A percentile compares a stretch with the other conserved stretches of the same genome.
phyloP scores from a whole-genome alignment of 768 basidiomycete species.

The Sporobolomyces pararoseus region DNA sequence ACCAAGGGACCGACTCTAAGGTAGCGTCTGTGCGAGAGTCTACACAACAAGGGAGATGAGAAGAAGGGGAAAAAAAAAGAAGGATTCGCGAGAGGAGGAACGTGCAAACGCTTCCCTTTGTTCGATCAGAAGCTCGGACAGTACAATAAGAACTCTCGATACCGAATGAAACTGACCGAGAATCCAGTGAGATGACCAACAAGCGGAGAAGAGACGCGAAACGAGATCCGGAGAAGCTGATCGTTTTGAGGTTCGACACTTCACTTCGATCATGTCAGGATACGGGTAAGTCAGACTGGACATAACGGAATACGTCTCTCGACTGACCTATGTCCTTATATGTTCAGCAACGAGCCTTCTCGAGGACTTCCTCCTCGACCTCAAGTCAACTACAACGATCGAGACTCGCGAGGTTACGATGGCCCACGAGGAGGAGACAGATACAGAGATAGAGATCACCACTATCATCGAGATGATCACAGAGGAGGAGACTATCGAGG shows the following conservation, averaged over 20 bases:
- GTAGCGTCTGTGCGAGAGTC: too few relatives aligned
- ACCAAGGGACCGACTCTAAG: too few relatives aligned
- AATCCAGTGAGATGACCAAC: too few relatives aligned
- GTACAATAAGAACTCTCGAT: too few relatives aligned
- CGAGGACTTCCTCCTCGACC: slow-evolving; percentile 16
- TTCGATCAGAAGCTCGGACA: too few relatives aligned
- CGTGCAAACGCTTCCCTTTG: too few relatives aligned
- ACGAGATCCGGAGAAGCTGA: not conserved
- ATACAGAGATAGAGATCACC: not conserved
- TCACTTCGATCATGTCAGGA: not conserved
- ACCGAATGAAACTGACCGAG: too few relatives aligned
- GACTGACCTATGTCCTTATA: too few relatives aligned
- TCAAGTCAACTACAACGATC: slow-evolving; percentile 9
- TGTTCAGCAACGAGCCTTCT: slow-evolving; percentile 8
- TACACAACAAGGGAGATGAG: too few relatives aligned
- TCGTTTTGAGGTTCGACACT: not conserved
- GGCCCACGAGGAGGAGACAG: not conserved
- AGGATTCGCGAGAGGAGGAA: too few relatives aligned
- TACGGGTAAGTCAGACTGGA: slow-evolving; percentile 29
- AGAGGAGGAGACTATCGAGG: not conserved
- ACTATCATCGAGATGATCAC: slow-evolving; percentile 11
- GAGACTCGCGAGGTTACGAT: slow-evolving; percentile 50
- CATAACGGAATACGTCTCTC: too few relatives aligned
- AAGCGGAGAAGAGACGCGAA: not conserved
- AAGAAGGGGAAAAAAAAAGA: too few relatives aligned